phyloP scores from a whole-genome alignment of 805 yeast genomes.

The Barnettozyma californica region DNA sequence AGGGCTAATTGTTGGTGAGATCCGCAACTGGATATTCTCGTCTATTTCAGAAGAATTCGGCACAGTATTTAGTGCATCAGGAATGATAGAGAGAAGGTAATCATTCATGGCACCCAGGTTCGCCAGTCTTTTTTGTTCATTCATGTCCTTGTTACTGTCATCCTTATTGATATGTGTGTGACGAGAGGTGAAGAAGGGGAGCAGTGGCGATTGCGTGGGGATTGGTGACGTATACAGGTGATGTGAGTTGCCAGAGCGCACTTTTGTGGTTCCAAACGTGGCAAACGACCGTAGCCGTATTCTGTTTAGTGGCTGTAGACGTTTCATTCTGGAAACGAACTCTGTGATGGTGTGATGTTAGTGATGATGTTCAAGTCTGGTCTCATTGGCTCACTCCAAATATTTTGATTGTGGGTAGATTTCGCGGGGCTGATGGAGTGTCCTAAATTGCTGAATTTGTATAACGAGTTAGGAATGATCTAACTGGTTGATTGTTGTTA shows the following conservation, averaged over 20 bases:
- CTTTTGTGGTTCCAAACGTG: not conserved
- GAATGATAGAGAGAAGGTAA: conserved; percentile 41
- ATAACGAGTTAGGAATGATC: conserved; percentile 34
- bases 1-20: conserved; percentile 48
- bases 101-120: conserved; percentile 52
- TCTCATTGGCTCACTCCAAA: not conserved
- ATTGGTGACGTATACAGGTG: not conserved
- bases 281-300: not conserved
- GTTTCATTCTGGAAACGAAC: not conserved
- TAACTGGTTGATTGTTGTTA: too few species aligned
- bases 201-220: not conserved
- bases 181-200: conserved; percentile 3
- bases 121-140: conserved; percentile 19
- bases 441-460: too few species aligned
- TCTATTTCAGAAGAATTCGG: conserved; percentile 41
- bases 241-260: not conserved
- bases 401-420: too few species aligned
- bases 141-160: not conserved
- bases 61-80: conserved; percentile 41
- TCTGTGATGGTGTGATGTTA: too few species aligned
- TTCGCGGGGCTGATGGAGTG: too few species aligned
- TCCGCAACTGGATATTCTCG: conserved; percentile 41
- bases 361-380: not conserved
- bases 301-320: not conserved
- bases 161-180: not conserved